A percentile compares a stretch with the other conserved stretches of the same genome.
These are phyloP conservation scores for Lecanosticta acicola DNA, from an alignment of 2,329 filamentous ascomycete genomes.

Conservation along the genomic window DNA sequence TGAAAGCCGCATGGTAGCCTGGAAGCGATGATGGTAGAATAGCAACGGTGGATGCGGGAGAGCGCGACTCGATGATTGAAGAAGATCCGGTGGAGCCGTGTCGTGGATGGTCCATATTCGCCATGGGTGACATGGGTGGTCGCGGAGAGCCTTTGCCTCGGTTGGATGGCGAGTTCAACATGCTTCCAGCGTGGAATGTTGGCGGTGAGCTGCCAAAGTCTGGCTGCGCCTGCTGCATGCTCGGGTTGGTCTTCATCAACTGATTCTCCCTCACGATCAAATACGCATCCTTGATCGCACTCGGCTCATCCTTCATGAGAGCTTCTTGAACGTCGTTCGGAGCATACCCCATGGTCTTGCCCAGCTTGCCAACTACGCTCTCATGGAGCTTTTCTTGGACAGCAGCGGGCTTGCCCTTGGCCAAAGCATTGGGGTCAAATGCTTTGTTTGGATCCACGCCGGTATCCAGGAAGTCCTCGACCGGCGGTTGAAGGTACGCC, in stretches of 20 bases:
- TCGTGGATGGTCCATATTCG: conserved; percentile 36
- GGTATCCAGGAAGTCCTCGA: conserved; percentile 88
- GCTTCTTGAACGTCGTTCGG: conserved; percentile 94
- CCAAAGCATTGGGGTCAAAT: conserved; percentile 76
- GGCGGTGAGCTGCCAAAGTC: conserved; percentile 40
- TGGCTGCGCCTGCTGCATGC: conserved; percentile 40
- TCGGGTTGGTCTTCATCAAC: conserved; percentile 83
- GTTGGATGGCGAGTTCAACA: conserved; percentile 2
- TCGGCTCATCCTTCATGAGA: conserved; percentile 83
- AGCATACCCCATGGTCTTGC: conserved; percentile 96
- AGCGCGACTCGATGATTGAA: conserved; percentile 36
- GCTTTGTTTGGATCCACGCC: conserved; percentile 91
- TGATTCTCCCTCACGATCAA: conserved; percentile 97
- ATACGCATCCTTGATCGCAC: conserved; percentile 97
- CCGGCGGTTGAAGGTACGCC: conserved; percentile 76
- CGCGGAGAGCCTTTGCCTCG: conserved; percentile 20
- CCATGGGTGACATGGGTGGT: conserved; percentile 28
- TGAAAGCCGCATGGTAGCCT: conserved; percentile 82
- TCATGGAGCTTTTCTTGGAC: conserved; percentile 87
- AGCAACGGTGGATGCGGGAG: conserved; percentile 69
- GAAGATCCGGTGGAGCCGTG: conserved; percentile 40
- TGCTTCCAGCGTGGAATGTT: conserved; percentile 11
- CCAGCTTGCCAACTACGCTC: conserved; percentile 89
- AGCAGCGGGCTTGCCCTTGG: conserved; percentile 68
- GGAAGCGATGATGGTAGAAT: conserved; percentile 88